These are phyloP conservation scores for Suhomyces vadensis DNA, from an alignment of 805 yeast genomes.

Conservation along the genomic window DNA sequence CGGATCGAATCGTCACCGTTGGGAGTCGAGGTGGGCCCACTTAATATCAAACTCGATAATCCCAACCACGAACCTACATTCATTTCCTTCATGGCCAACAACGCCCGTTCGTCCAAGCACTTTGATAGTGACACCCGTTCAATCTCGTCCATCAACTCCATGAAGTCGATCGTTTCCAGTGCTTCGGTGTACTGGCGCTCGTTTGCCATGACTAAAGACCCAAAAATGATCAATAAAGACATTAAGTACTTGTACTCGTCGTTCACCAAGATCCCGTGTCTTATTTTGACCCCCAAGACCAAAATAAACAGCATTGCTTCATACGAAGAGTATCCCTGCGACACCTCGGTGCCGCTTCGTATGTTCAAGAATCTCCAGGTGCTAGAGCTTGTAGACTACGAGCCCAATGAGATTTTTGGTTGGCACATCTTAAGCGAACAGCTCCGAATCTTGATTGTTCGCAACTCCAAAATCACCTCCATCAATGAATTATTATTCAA, in stretches of 20 bases:
- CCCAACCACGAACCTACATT: constrained; percentile 54
- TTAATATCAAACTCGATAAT: constrained; percentile 58
- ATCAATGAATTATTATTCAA: constrained; percentile 53
- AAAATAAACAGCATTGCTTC: constrained; percentile 58
- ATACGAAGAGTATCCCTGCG: constrained; percentile 71
- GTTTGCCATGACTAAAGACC: constrained; percentile 37
- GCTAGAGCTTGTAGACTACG: constrained; percentile 58
- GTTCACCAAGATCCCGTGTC: constrained; percentile 65
- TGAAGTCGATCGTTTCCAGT: constrained; percentile 49
- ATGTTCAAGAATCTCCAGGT: constrained; percentile 64
- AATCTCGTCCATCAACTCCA: constrained; percentile 58
- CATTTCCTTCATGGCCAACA: constrained; percentile 61
- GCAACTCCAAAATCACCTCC: constrained; percentile 51
- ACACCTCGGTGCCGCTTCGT: constrained; percentile 63
- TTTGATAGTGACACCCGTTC: constrained; percentile 49
- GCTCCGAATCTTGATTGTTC: constrained; percentile 54
- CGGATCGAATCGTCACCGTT: constrained; percentile 50
- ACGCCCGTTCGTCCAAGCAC: constrained; percentile 45
- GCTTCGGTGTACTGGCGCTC: constrained; percentile 45
- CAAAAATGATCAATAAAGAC: constrained; percentile 50
- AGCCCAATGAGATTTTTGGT: constrained; percentile 65
- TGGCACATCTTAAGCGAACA: constrained; percentile 60
- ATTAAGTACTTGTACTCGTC: constrained; percentile 59
- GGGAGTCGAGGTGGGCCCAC: constrained; percentile 59
- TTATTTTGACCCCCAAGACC: constrained; percentile 59